Evolutionary conservation across 129 eudicot genomes (phyloP), one percentile per base, ranked within the genome.

Genomic region (Pulicaria dysenterica): DNA sequence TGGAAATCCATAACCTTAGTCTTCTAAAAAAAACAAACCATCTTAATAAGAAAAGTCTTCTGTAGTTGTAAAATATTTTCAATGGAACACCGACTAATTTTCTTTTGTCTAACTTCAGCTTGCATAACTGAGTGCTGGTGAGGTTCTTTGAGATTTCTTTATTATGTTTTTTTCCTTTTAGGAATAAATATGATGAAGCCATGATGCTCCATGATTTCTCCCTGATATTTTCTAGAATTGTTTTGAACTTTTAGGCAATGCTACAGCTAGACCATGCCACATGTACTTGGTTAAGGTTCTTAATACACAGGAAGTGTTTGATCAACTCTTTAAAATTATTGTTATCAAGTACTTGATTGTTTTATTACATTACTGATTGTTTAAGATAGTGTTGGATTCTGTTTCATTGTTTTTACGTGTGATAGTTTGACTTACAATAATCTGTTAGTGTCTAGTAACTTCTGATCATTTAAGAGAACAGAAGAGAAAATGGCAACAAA

Each of bases 131-230:
- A n/a, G n/a, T n/a, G n/a, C n/a, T n/a, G n/a, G n/a, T n/a, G n/a
- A n/a, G n/a, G n/a, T n/a, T n/a, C n/a, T n/a, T n/a, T n/a, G n/a
- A n/a, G n/a, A n/a, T n/a, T n/a, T 9, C 53, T 64, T 64, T 64
- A 42, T 10, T 16, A n/a, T 42, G 8, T n/a, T 51, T 43, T 64
- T 15, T 64, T 64, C 15, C 38, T 64, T 64, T 31, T 64, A 43
- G 15, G 34, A 4, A 14, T 11, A 43, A n/a, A 16, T 64, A 14
- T 63, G 44, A 41, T 13, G 31, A 63, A 7, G 51, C 15, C 17
- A 63, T 63, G 69, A 63, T 15, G 31, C 50, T 40, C 37, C 69
- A 14, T 15, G 36, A 63, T 16, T 15, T 9, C 40, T 63, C 38
- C 14, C 49, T 16, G 3, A n/a, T 42, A 64, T 8, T 60, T 24